Percentiles rank a stretch among this genome's conserved stretches.
Evolutionary conservation across 257 asterid genomes (phyloP).

Genomic region (Gynochthodes officinalis): DNA sequence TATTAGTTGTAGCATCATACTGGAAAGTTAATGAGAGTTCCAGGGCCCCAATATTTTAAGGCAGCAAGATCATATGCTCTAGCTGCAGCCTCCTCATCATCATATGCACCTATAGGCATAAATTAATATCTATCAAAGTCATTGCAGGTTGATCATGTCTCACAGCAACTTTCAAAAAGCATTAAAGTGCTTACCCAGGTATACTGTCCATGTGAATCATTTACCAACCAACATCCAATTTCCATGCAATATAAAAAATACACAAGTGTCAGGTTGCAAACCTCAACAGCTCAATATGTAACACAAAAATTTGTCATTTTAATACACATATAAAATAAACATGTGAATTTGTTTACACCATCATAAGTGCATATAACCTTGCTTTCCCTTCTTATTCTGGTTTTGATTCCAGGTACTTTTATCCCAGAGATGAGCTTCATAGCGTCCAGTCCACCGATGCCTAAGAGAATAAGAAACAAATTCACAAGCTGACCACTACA

Average conservation of each 20-base stretch:
- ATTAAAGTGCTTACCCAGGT: conserved; percentile 70
- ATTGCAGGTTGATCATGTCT: conserved; percentile 4
- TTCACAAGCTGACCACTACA: conserved; percentile 17
- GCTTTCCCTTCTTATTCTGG: conserved; percentile 97
- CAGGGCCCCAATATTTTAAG: conserved; percentile 97
- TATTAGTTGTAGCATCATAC: conserved; percentile 43
- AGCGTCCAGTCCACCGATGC: conserved; percentile 99
- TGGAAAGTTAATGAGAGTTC: conserved; percentile 94
- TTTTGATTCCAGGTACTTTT: conserved; percentile 98
- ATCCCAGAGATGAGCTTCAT: conserved; percentile 99
- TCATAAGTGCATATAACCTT: conserved; percentile 49
- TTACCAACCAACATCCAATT: conserved; percentile 27
- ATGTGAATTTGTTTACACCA: neutral
- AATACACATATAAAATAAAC: neutral
- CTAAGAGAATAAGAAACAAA: conserved; percentile 40
- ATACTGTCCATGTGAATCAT: conserved; percentile 57
- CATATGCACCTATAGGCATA: conserved; percentile 81
- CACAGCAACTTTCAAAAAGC: conserved; percentile 13
- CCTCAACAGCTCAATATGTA: neutral
- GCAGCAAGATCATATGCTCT: conserved; percentile 99
- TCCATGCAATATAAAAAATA: conserved; percentile 23
- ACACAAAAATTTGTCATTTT: neutral
- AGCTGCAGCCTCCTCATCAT: conserved; percentile 99
- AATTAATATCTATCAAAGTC: conserved; percentile 23
- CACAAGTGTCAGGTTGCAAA: conserved; percentile 4